These are phyloP conservation scores for Microcyclosporella mali DNA, from an alignment of 2,329 filamentous ascomycete genomes.

Conservation along the genomic window DNA sequence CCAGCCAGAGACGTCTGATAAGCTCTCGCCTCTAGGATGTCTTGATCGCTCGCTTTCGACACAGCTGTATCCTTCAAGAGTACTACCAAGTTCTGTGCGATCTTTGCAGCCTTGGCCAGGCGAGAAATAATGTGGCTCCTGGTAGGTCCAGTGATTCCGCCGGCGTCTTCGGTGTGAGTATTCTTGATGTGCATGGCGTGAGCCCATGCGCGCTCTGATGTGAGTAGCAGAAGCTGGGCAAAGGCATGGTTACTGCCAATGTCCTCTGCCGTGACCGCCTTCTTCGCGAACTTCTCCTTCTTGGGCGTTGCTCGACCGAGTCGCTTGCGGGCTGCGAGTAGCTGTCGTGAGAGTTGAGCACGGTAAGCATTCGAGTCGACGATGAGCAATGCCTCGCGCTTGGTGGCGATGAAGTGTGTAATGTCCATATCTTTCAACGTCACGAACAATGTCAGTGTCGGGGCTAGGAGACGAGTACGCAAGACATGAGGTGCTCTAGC, in stretches of 20 bases:
- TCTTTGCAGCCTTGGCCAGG: conserved; percentile 68
- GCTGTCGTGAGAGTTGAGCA: conserved; percentile 67
- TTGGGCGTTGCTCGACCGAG: conserved; percentile 77
- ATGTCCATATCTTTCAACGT: conserved; percentile 71
- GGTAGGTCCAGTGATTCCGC: conserved; percentile 70
- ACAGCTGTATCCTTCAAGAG: conserved; percentile 57
- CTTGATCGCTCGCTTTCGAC: conserved; percentile 61
- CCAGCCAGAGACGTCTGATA: conserved; percentile 74
- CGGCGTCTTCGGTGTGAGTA: conserved; percentile 67
- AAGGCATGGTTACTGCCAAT: conserved; percentile 72
- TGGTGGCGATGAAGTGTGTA: conserved; percentile 72
- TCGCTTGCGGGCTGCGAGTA: conserved; percentile 78
- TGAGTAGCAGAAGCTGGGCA: conserved; percentile 71
- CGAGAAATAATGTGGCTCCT: conserved; percentile 85
- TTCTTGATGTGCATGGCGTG: conserved; percentile 94
- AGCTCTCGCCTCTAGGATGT: conserved; percentile 78
- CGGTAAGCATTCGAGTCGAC: conserved; percentile 87
- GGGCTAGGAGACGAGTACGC: too few species aligned
- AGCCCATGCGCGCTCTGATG: conserved; percentile 86
- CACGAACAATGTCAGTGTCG: too few species aligned
- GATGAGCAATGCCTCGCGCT: conserved; percentile 76
- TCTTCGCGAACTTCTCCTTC: conserved; percentile 75
- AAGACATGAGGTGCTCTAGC: too few species aligned
- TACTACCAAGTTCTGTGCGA: conserved; percentile 61
- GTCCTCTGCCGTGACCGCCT: conserved; percentile 67